Evolutionary conservation across 805 yeast species (phyloP), one percentile per base, ranked within the genome.

Genomic region (Scheffersomyces coipomensis): DNA sequence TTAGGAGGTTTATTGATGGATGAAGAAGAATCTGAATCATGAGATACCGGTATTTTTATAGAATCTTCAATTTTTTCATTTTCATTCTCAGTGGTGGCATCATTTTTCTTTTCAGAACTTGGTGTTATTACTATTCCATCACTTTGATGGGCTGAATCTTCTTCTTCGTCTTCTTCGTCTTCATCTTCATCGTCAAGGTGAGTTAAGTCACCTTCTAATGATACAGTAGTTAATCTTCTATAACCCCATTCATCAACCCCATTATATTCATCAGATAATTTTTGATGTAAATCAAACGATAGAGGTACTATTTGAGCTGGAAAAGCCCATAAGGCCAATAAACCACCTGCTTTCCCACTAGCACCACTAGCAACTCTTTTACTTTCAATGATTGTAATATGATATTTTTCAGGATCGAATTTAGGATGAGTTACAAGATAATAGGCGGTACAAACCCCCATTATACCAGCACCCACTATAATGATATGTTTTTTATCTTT

Each of bases 361-460:
- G 99, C 98, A 34, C 97, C 98, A 37, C 97, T 95, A 0, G 98
- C 99, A 5, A 95, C 95, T 52, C 96, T 73, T 46, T 87, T 88
- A 37, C 91, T 81, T 61, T 91, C 99, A 11, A 93, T 58, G 15
- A 91, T 76, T 5, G 96, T 86, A 47, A 91, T 86, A 53, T 87
- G 89, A 56, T 87, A 81, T 41, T 78, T 82, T 23, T 71, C 67
- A 0, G 86, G 79, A 51, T 85, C 83, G 60, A 81, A 91, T 39
- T 76, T 74, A 2, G 95, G 91, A 60, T 91, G 98, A 42, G 76
- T 76, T 2, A 93, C 85, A 29, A 93, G 61, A 54, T 83, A 91
- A 62, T 86, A 93, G 1, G 98, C 97, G 1, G 93, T 87, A 58
- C 96, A 88, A 6, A 88, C 96, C 27, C 99, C 99, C 27, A 91